Evolutionary conservation across 805 yeast genomes (phyloP), one percentile per base, ranked within the genome.

Genomic region (Suhomyces canberraensis): DNA sequence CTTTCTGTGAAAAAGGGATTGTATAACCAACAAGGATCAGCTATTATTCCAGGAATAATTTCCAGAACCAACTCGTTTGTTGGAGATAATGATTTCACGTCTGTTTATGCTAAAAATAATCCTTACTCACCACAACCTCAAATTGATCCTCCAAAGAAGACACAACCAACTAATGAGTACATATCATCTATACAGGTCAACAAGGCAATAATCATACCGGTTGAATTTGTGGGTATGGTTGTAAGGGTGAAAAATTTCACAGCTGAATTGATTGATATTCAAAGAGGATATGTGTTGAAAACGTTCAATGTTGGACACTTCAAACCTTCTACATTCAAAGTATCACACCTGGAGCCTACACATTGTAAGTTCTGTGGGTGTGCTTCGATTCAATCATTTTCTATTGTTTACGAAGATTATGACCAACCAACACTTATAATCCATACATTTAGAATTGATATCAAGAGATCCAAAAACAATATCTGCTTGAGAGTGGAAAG

Each of bases 301-400:
- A 73, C 68, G 28, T 74, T 86, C 47, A 60, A 69, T 19, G 75
- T 88, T 31, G 85, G 82, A 0, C 73, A 73, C 25, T 81, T 78
- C 62, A 78, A 77, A 46, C 74, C 76, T 2, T 74, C 74, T 2
- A 54, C 83, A 0, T 73, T 88, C 43, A 66, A 71, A 39, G 93
- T 84, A 1, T 78, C 86, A 44, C 95, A 88, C 54, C 81, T 84
- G 29, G 88, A 82, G 47, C 95, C 95, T 4, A 79, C 88, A 1
- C 95, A 88, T 61, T 88, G 96, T 61, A 73, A 84, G 31, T 88
- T 88, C 60, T 88, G 96, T 66, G 96, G 96, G 2, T 83, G 95
- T 64, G 88, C 85, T 0, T 82, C 95, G 0, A 74, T 88, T 27
- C 72, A 78, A 16, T 74, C 90, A 3, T 71, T 88, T 36, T 81